Evolutionary conservation across 2,329 filamentous ascomycete species (phyloP).

Genomic region (Venturiaceae sp.): DNA sequence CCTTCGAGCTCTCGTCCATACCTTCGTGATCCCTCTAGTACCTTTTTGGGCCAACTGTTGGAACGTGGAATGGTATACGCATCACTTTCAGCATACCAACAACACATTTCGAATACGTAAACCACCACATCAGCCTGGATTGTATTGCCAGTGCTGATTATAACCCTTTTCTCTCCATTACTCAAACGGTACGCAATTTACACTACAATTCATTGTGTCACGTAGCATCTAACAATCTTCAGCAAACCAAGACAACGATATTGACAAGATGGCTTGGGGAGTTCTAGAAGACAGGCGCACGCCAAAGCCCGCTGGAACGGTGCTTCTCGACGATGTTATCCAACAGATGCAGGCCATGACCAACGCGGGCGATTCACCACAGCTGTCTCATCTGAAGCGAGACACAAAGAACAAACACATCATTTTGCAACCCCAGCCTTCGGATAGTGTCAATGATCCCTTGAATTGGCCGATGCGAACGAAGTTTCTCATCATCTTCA

Average conservation of each 20-base stretch:
- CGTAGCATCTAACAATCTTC: too few species aligned
- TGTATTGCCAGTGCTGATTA: too few species aligned
- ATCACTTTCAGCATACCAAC: not conserved
- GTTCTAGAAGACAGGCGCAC: slow-evolving; percentile 7
- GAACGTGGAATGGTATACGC: not conserved
- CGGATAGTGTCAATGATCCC: slow-evolving; percentile 12
- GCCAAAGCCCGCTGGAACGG: slow-evolving; percentile 3
- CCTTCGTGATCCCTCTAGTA: not conserved
- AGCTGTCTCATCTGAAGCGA: slow-evolving; percentile 21
- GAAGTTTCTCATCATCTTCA: slow-evolving; percentile 13
- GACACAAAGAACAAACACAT: slow-evolving; percentile 12
- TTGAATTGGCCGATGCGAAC: slow-evolving; percentile 23
- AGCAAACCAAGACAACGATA: too few species aligned
- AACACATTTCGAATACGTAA: not conserved
- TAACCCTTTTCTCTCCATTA: too few species aligned
- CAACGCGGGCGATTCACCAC: not conserved
- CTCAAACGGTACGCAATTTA: too few species aligned
- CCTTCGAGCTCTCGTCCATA: not conserved
- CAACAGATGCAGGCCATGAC: not conserved
- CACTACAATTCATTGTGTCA: too few species aligned
- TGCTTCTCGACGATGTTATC: not conserved
- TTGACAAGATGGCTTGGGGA: slow-evolving; percentile 5
- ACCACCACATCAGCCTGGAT: too few species aligned
- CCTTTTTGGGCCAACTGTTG: not conserved
- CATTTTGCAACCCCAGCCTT: slow-evolving; percentile 13